phyloP scores from a whole-genome alignment of 2,329 filamentous ascomycete genomes.

The Fusarium sp. region DNA sequence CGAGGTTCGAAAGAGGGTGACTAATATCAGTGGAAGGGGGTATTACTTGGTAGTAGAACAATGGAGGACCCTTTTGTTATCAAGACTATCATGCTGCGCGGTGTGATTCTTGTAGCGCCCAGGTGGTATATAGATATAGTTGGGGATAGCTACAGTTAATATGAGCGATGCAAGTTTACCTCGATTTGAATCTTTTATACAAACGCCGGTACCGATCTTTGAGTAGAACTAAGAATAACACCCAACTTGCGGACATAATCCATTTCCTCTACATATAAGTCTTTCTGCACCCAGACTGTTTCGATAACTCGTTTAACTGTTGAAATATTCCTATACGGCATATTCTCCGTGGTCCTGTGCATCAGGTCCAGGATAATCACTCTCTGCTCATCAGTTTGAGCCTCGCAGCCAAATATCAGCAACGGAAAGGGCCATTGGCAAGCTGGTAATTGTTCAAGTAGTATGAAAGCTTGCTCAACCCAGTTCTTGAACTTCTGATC shows the following conservation, averaged over 20 bases:
- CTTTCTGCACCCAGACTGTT: conserved; percentile 54
- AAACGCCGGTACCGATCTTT: conserved; percentile 21
- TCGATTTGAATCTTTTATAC: neutral
- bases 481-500: conserved; percentile 24
- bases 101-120: too few relatives aligned
- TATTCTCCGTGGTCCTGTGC: conserved; percentile 36
- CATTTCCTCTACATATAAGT: conserved; percentile 38
- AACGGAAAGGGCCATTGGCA: conserved; percentile 45
- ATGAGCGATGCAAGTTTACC: too few relatives aligned
- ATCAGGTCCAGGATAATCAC: conserved; percentile 45
- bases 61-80: too few relatives aligned
- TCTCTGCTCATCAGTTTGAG: conserved; percentile 40
- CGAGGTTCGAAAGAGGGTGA: too few relatives aligned
- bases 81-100: too few relatives aligned
- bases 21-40: too few relatives aligned
- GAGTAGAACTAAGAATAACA: conserved; percentile 29
- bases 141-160: too few relatives aligned
- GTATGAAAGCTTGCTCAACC: conserved; percentile 46
- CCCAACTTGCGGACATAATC: conserved; percentile 30
- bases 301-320: conserved; percentile 45
- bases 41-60: too few relatives aligned
- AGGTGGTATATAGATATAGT: too few relatives aligned
- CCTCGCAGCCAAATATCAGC: conserved; percentile 46
- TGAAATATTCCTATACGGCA: conserved; percentile 39
- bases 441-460: conserved; percentile 37